Base-by-base conservation (phyloP, 1,284 basidiomycete species). In the Fistulina hepatica region DNA sequence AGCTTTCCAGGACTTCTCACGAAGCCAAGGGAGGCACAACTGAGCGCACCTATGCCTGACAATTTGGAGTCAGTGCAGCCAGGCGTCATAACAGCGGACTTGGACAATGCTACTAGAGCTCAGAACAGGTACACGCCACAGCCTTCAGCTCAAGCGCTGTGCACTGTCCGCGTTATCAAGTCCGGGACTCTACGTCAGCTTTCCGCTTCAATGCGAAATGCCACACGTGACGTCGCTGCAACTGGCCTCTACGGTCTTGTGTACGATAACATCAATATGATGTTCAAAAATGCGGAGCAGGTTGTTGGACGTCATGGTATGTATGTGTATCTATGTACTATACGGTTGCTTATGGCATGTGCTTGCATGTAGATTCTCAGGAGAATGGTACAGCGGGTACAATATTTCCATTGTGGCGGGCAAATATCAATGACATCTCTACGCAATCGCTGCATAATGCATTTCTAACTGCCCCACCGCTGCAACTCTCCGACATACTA, bases 321-420 rank as follows among this genome's bases (percentile, higher is more conserved):
- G 42, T 23, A 15, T 2, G 2, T 1, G 3, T 10, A n/a, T 17
- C 4, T 6, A 9, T 9, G 7, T 26, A 5, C 11, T 15, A 13
- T 12, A 20, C 19, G 5, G 13, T 5, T 8, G 15, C 8, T 19
- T 9, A 5, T 26, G 17, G 19, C 4, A 21, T 3, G 13, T 30
- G n/a, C 21, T 12, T 3, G 4, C 20, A 15, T 2, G 5, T 17
- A 43, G 42, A 31, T 23, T 16, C 42, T 5, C 41, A 45, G 19
- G 51, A 56, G 28, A 54, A 54, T 24, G 53, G 52, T 0, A 55
- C 53, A 1, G 52, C 52, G 21, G 51, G 48, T 2, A 53, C 54
- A 0, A n/a, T 47, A 0, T 41, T 47, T 11, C 34, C 41, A 0
- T 41, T 55, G 0, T 47, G 33, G 22, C 42, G 49, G 2, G 45